Evolutionary conservation across 305 asterid genomes (phyloP).

Genomic region (Plantago coronopus): DNA sequence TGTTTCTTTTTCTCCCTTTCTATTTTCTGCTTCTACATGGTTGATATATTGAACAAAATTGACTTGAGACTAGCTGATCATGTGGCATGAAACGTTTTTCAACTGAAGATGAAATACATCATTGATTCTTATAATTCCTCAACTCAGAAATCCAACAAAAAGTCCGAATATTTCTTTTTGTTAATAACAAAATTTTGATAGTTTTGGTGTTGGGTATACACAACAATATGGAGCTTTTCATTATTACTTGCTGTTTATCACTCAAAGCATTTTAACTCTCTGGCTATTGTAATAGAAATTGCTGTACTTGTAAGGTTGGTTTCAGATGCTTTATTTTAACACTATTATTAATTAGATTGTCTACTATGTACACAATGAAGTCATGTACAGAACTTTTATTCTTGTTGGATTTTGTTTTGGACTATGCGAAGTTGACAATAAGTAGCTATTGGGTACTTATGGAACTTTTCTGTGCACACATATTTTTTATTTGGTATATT

Average conservation of each 20-base stretch:
- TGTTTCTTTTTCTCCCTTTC: conserved; percentile 5
- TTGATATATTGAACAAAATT: conserved; percentile 10
- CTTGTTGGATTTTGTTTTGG: too few species aligned
- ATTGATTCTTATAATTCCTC: background rate
- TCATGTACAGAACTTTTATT: too few species aligned
- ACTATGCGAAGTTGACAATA: too few species aligned
- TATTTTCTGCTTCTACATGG: conserved; percentile 2
- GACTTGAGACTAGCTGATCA: background rate
- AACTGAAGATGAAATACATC: background rate
- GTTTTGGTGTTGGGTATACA: background rate
- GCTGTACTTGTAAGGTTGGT: background rate
- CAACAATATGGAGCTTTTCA: background rate
- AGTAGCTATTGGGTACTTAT: background rate
- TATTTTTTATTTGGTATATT: too few species aligned
- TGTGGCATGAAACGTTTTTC: too few species aligned
- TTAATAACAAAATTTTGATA: background rate
- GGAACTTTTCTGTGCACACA: background rate
- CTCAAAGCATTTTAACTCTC: background rate
- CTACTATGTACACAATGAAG: too few species aligned
- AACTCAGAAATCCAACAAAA: background rate
- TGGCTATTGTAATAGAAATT: background rate
- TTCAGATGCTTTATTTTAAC: background rate
- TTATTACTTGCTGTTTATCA: background rate
- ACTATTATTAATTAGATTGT: background rate
- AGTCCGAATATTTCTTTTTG: background rate